A percentile compares a stretch with the other conserved stretches of the same genome.
These are phyloP conservation scores for Hypocrella siamensis DNA, from an alignment of 2,329 filamentous ascomycete species.

Conservation along the genomic window DNA sequence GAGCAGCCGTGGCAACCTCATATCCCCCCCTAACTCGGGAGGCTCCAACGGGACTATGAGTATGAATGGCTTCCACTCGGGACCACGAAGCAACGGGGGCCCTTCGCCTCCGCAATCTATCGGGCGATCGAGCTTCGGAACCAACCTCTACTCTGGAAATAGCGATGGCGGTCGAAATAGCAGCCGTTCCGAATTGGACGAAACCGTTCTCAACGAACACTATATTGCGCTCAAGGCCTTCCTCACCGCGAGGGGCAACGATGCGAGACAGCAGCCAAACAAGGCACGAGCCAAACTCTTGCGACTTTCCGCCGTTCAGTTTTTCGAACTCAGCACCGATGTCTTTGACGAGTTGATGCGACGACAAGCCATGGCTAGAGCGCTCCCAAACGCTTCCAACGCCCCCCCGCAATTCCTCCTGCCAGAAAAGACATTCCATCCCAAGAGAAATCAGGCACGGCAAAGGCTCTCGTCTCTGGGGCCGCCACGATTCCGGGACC, in stretches of 20 bases:
- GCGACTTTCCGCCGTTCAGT: conserved; percentile 78
- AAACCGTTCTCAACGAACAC: conserved; percentile 57
- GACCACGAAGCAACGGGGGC: conserved; percentile 39
- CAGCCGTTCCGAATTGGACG: conserved; percentile 40
- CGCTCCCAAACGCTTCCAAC: conserved; percentile 33
- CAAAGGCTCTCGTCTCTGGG: conserved; percentile 87
- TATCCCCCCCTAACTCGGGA: conserved; percentile 56
- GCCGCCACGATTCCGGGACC: conserved; percentile 71
- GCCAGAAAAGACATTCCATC: conserved; percentile 83
- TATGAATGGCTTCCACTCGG: conserved; percentile 45
- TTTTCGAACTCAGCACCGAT: conserved; percentile 94
- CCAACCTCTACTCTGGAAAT: conserved; percentile 49
- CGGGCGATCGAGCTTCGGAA: conserved; percentile 70
- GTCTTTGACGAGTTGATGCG: conserved; percentile 90
- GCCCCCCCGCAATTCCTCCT: conserved; percentile 57
- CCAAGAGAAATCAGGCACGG: conserved; percentile 93
- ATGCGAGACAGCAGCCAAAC: conserved; percentile 60
- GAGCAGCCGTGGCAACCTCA: conserved; percentile 42
- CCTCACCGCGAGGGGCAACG: conserved; percentile 62
- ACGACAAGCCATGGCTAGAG: conserved; percentile 53
- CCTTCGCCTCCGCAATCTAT: conserved; percentile 83
- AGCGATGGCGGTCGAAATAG: conserved; percentile 49
- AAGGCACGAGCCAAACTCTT: conserved; percentile 90
- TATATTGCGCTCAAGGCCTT: conserved; percentile 67
- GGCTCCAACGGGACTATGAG: conserved; percentile 37